phyloP scores from a whole-genome alignment of 2,329 filamentous ascomycete species.

The Thelonectria discophora region DNA sequence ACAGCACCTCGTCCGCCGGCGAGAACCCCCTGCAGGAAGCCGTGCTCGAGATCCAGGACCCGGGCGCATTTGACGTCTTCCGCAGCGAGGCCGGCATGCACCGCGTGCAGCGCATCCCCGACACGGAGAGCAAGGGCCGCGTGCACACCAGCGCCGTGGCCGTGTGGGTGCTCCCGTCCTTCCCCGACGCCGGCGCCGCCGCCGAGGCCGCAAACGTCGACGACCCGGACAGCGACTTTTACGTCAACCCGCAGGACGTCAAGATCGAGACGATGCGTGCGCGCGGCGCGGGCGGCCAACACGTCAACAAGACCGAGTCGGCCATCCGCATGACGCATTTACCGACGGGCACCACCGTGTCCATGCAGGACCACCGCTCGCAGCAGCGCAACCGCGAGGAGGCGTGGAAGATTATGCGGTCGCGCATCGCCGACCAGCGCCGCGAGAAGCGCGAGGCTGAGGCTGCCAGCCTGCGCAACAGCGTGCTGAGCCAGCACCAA shows the following conservation, averaged over 20 bases:
- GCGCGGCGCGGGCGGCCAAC: slow-evolving; percentile 91
- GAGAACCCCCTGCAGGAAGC: slow-evolving; percentile 84
- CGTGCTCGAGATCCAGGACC: slow-evolving; percentile 80
- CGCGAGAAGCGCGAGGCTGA: slow-evolving; percentile 87
- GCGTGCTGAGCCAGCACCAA: slow-evolving; percentile 79
- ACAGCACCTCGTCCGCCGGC: slow-evolving; percentile 60
- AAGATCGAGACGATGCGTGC: slow-evolving; percentile 89
- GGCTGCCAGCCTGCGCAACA: slow-evolving; percentile 76
- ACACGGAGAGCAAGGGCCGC: slow-evolving; percentile 88
- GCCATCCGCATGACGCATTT: slow-evolving; percentile 91
- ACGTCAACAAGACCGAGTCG: slow-evolving; percentile 98
- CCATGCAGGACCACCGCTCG: slow-evolving; percentile 91
- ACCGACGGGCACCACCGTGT: slow-evolving; percentile 85
- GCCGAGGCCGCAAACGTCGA: slow-evolving; percentile 70
- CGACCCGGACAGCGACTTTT: slow-evolving; percentile 91
- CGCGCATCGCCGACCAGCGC: slow-evolving; percentile 80
- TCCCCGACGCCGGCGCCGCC: slow-evolving; percentile 64
- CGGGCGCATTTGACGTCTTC: slow-evolving; percentile 82
- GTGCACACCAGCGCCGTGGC: slow-evolving; percentile 94
- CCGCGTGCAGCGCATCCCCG: slow-evolving; percentile 90
- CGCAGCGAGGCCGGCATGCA: slow-evolving; percentile 94
- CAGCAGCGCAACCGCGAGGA: slow-evolving; percentile 89
- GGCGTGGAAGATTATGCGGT: slow-evolving; percentile 86
- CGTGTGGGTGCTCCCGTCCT: slow-evolving; percentile 89
- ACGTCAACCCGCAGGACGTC: slow-evolving; percentile 85